Conservation (phyloP, 345 rosid genomes). For the Geranium brycei region DNA sequence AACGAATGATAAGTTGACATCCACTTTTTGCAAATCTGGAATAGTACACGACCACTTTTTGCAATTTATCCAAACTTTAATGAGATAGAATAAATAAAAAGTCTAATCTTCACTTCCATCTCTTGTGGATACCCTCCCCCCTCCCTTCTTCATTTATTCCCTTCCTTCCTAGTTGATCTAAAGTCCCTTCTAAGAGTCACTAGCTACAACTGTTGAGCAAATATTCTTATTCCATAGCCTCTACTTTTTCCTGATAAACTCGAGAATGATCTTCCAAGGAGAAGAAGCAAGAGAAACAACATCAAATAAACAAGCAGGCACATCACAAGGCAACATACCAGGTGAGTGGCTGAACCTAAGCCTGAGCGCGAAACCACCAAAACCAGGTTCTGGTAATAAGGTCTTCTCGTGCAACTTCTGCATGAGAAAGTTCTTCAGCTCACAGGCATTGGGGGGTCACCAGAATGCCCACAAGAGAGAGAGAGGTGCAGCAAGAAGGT, state of each 20-base stretch:
- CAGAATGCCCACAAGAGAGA: slow-evolving; percentile 78
- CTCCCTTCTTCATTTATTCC: slow-evolving; percentile 22
- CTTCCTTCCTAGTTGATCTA: slow-evolving; percentile 16
- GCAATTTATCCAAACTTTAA: neutral
- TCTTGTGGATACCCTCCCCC: slow-evolving; percentile 2
- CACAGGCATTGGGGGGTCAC: slow-evolving; percentile 73
- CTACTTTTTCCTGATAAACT: slow-evolving; percentile 2
- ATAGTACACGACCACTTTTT: too few relatives aligned
- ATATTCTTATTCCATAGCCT: slow-evolving; percentile 1
- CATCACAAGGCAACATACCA: slow-evolving; percentile 18
- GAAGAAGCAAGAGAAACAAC: slow-evolving; percentile 21
- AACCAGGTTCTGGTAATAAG: slow-evolving; percentile 24
- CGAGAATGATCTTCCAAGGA: slow-evolving; percentile 27
- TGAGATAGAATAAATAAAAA: slow-evolving; percentile 3
- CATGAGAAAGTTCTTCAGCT: slow-evolving; percentile 61
- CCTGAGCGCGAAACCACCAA: slow-evolving; percentile 29
- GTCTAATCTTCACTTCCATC: slow-evolving; percentile 8
- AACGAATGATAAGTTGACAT: too few relatives aligned
- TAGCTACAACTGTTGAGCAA: slow-evolving; percentile 13
- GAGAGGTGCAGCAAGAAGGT: slow-evolving; percentile 55
- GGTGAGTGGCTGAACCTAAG: slow-evolving; percentile 56
- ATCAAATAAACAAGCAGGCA: slow-evolving; percentile 5
- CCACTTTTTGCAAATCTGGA: too few relatives aligned
- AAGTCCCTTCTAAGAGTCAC: slow-evolving; percentile 14
- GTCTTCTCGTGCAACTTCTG: slow-evolving; percentile 63